Evolutionary conservation across 805 yeast genomes (phyloP).

Genomic region (Candida suzukii): DNA sequence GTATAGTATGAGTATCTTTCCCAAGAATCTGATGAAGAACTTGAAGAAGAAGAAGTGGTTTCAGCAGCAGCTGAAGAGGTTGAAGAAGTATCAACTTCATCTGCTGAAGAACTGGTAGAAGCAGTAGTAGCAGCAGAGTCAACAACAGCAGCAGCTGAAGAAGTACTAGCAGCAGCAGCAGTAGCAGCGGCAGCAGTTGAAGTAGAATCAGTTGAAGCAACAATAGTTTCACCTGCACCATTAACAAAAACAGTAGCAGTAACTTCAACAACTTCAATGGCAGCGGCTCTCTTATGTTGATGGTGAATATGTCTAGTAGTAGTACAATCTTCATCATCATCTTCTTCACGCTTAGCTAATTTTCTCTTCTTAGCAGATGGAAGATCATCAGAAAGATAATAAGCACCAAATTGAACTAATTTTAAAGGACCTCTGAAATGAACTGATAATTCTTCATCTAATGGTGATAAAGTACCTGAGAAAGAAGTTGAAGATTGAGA

Average conservation of each 20-base stretch:
- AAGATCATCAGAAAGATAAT: constrained; percentile 54
- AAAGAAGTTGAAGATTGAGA: constrained; percentile 48
- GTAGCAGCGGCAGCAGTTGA: constrained; percentile 20
- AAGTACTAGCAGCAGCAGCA: constrained; percentile 16
- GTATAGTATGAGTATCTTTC: constrained; percentile 63
- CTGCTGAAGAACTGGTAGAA: constrained; percentile 15
- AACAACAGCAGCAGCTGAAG: constrained; percentile 20
- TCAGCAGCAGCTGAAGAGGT: constrained; percentile 6
- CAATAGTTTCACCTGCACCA: constrained; percentile 38
- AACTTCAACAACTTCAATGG: constrained; percentile 59
- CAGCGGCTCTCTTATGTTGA: constrained; percentile 54
- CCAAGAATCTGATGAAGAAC: constrained; percentile 50
- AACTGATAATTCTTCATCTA: constrained; percentile 80
- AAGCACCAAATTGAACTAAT: constrained; percentile 82
- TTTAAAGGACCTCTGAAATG: constrained; percentile 88
- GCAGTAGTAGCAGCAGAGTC: constrained; percentile 15
- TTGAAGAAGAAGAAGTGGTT: constrained; percentile 15
- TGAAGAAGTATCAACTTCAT: constrained; percentile 19
- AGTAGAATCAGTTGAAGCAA: constrained; percentile 16
- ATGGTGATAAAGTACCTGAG: constrained; percentile 70
- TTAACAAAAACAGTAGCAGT: constrained; percentile 76
- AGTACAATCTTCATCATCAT: constrained; percentile 36
- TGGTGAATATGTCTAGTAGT: constrained; percentile 39
- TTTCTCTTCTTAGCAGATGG: constrained; percentile 28
- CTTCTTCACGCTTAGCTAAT: constrained; percentile 22